Conservation (phyloP, 1,139 yeast genomes). For the Protomyces lactucae-debilis region DNA sequence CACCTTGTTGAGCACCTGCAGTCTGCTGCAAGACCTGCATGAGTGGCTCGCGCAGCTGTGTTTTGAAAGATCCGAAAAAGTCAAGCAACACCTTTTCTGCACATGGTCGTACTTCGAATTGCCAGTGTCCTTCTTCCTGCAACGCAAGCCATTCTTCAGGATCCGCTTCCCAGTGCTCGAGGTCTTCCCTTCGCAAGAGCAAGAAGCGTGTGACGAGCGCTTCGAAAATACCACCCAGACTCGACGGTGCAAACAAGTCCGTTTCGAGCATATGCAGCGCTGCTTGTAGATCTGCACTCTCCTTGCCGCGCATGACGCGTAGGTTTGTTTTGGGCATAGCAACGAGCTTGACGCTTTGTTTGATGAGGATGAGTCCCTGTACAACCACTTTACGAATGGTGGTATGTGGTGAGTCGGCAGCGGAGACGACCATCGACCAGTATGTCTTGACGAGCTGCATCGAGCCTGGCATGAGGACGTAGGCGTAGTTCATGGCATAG, state of each 20-base stretch:
- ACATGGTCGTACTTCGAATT: slow-evolving; percentile 78
- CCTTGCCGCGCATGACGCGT: slow-evolving; percentile 30
- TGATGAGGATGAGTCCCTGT: slow-evolving; percentile 63
- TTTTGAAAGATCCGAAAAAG: slow-evolving; percentile 60
- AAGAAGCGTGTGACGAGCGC: slow-evolving; percentile 68
- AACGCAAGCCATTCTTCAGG: slow-evolving; percentile 93
- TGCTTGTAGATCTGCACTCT: slow-evolving; percentile 50
- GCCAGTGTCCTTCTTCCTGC: slow-evolving; percentile 73
- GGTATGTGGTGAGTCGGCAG: slow-evolving; percentile 56
- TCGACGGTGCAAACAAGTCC: slow-evolving; percentile 55
- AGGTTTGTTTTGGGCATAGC: slow-evolving; percentile 20
- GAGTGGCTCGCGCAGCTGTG: slow-evolving; percentile 56
- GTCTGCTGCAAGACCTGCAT: slow-evolving; percentile 51
- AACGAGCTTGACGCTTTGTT: slow-evolving; percentile 57
- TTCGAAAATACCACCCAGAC: slow-evolving; percentile 58
- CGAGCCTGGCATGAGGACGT: slow-evolving; percentile 63
- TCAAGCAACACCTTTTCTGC: slow-evolving; percentile 82
- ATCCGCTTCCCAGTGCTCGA: slow-evolving; percentile 72
- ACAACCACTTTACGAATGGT: slow-evolving; percentile 72
- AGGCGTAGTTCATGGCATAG: slow-evolving; percentile 40
- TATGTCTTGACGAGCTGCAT: slow-evolving; percentile 56
- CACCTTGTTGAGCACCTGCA: slow-evolving; percentile 33
- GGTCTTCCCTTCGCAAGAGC: slow-evolving; percentile 64
- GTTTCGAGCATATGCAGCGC: slow-evolving; percentile 53
- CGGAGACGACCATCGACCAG: slow-evolving; percentile 55